Conservation (phyloP, 2,329 filamentous ascomycete genomes). For the Penicillium brasilianum region DNA sequence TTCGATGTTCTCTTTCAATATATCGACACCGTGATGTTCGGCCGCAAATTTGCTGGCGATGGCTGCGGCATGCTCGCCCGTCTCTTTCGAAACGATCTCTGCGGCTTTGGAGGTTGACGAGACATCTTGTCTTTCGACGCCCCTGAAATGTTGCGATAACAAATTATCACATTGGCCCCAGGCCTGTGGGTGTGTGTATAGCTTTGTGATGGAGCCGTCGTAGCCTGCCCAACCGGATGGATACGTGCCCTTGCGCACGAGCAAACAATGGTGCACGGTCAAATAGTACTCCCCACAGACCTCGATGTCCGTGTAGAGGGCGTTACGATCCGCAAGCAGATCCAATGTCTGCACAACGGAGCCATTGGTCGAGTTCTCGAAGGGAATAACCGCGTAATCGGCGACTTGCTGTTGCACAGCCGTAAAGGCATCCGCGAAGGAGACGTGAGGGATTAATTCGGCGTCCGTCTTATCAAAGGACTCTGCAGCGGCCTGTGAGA, state of each 20-base stretch:
- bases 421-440: constrained; percentile 72
- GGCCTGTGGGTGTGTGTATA: constrained; percentile 95
- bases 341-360: constrained; percentile 89
- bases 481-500: constrained; percentile 58
- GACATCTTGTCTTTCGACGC: constrained; percentile 79
- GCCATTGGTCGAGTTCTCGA: constrained; percentile 96
- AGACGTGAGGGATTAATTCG: constrained; percentile 41
- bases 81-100: constrained; percentile 68
- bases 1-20: constrained; percentile 62
- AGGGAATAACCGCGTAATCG: constrained; percentile 81
- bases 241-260: constrained; percentile 55
- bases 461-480: constrained; percentile 49
- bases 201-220: constrained; percentile 65
- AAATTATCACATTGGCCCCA: constrained; percentile 89
- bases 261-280: constrained; percentile 83
- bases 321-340: constrained; percentile 76
- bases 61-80: constrained; percentile 69
- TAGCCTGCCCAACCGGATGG: constrained; percentile 43
- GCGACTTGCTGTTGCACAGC: constrained; percentile 71
- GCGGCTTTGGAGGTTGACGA: constrained; percentile 86
- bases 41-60: constrained; percentile 79
- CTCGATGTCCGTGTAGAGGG: constrained; percentile 68
- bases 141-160: constrained; percentile 70
- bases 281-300: constrained; percentile 87
- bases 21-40: constrained; percentile 67